Base-by-base conservation (phyloP, 306 rosid genomes). In the Phaseolus lunatus region DNA sequence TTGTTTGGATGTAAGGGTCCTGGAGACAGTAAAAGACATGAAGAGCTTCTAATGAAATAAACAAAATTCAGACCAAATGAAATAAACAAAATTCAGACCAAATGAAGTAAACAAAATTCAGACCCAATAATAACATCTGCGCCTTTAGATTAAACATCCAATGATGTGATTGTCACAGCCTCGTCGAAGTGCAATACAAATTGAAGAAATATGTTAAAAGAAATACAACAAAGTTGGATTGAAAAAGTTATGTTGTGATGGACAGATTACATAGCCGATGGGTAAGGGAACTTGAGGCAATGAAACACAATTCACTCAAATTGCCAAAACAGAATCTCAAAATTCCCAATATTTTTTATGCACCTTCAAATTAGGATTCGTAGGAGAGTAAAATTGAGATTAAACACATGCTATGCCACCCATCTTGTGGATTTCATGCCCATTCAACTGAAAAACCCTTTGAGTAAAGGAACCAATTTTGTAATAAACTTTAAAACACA, bases 171-270 rank as follows among this genome's bases (percentile, higher is more conserved):
- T 43, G 27, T 56, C 43, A 24, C 18, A 73, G 54, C 26, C 53
- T 56, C 47, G 48, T 74, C 26, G 79, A 35, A 61, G 48, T 75
- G 61, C 49, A 47, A 62, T 63, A n/a, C 54, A 73, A 2, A 58
- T 58, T 57, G 43, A 58, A 45, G 6, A 19, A 62, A 29, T 3
- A 10, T 29, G 3, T 20, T 1, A 47, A 7, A 31, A 16, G 62
- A 75, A 39, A 53, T 2, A 31, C 44, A 41, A 1, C 7, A 0
- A 41, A 2, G 48, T 12, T 43, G 3, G 14, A 11, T 43, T 1
- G 48, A 43, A 10, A 43, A 43, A 11, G 15, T 8, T 33, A 33
- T 31, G 7, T 7, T 4, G 41, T 35, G 9, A 26, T 23, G 14
- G 67, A 27, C 1, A 67, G 19, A 22, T 72, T 14, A 5, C 53